phyloP scores from a whole-genome alignment of 129 eudicot species.

The Scalesia atractyloides region DNA sequence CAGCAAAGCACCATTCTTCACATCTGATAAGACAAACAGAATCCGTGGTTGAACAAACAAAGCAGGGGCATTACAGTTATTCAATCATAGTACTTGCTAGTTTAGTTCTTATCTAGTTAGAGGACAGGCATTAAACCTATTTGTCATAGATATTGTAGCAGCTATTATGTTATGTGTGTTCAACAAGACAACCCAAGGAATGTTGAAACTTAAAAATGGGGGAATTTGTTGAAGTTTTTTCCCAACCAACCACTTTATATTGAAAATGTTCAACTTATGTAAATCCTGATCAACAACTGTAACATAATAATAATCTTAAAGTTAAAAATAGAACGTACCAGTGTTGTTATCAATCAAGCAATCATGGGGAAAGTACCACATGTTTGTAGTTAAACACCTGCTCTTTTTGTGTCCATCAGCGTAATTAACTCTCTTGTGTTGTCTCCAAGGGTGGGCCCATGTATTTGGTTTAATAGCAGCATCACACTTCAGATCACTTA shows the following conservation, averaged over 20 bases:
- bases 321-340: neutral
- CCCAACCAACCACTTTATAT: too few species aligned
- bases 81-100: too few species aligned
- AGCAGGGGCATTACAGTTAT: neutral
- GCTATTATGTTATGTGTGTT: too few species aligned
- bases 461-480: slow-evolving; percentile 6
- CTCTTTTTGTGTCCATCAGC: neutral
- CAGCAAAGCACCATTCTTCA: neutral
- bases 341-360: slow-evolving; percentile 10
- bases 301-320: neutral
- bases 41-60: neutral
- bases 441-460: slow-evolving; percentile 12
- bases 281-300: too few species aligned
- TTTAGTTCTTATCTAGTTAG: too few species aligned
- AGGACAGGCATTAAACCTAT: too few species aligned
- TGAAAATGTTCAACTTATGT: too few species aligned
- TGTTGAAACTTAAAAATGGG: too few species aligned
- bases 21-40: neutral
- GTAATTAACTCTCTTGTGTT: neutral
- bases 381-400: neutral
- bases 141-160: too few species aligned
- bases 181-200: too few species aligned
- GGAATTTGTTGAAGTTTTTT: too few species aligned
- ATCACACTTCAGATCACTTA: neutral
- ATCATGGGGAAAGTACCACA: slow-evolving; percentile 33